phyloP scores from a whole-genome alignment of 495 filamentous ascomycete species.

The Aspergillus sparsus region DNA sequence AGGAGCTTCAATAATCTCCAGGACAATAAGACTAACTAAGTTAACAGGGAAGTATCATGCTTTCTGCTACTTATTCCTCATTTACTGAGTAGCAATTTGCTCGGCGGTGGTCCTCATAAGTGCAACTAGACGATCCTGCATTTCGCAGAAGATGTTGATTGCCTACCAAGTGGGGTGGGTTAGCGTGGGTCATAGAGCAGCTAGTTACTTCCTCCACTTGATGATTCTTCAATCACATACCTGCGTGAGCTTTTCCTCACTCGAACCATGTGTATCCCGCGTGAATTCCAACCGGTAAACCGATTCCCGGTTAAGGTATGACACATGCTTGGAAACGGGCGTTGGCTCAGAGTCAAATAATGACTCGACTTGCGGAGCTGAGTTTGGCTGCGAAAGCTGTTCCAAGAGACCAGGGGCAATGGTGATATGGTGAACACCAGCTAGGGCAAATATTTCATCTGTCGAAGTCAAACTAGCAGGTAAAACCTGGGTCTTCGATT shows the following conservation, averaged over 20 bases:
- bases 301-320: slow-evolving; percentile 44
- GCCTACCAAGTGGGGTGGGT: slow-evolving; percentile 34
- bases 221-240: slow-evolving; percentile 26
- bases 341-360: slow-evolving; percentile 34
- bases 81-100: not conserved
- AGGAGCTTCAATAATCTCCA: not conserved
- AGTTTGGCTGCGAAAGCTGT: slow-evolving; percentile 42
- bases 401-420: slow-evolving; percentile 53
- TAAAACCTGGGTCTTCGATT: slow-evolving; percentile 52
- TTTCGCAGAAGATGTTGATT: slow-evolving; percentile 61
- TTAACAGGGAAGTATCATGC: not conserved
- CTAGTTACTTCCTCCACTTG: not conserved
- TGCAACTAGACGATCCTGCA: slow-evolving; percentile 55
- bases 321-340: slow-evolving; percentile 16
- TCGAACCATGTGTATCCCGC: slow-evolving; percentile 46
- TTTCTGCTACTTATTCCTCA: not conserved
- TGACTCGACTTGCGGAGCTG: slow-evolving; percentile 33
- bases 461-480: slow-evolving; percentile 57
- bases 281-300: slow-evolving; percentile 54
- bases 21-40: too few relatives aligned
- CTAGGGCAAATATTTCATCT: slow-evolving; percentile 58
- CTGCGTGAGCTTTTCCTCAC: slow-evolving; percentile 54
- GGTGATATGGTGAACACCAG: slow-evolving; percentile 59
- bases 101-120: slow-evolving; percentile 21
- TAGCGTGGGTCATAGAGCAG: too few relatives aligned